Evolutionary conservation across 371 early-diverging fungal genomes (phyloP), one percentile per base, ranked within the genome.

Genomic region (Mortierella sp.): DNA sequence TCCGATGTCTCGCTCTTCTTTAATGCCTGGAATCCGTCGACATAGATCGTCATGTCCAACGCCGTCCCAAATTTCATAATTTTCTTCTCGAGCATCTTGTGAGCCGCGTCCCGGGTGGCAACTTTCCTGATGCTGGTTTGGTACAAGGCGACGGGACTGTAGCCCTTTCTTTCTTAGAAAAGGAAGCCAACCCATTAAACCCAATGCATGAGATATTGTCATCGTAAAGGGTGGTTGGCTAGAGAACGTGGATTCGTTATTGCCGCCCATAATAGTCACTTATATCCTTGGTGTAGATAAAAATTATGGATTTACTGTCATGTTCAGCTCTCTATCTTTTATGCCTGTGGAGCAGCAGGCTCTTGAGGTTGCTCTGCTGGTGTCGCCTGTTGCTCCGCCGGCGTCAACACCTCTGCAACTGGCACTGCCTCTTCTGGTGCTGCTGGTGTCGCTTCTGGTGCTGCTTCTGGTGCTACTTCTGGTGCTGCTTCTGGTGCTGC

Each of bases 251-350:
- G 42, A 38, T 38, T 38, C 42, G 42, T 38, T 38, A 38, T 38
- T 38, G 42, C 42, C 5, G 42, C 1, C 42, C 42, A 38, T 38
- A 38, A 38, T 38, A 38, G 5, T 38, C 3, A 38, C 42, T 38
- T 38, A 38, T 38, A 3, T 38, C 42, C 42, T 68, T 42, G 68
- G 38, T 68, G 42, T 38, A 38, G 42, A 38, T n/a, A 38, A 68
- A 68, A 68, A 68, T 68, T 68, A 68, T 68, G 38, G 68, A 16
- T 68, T 68, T 68, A 34, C 68, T 68, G 24, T 42, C 24, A 24
- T 24, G 10, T 42, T 42, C 19, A 24, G 6, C 21, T 38, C 21
- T 60, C 31, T 19, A 19, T 63, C 63, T 50, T 60, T 60, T 31
- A 7, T n/a, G 34, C 34, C 42, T 42, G 34, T 42, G 68, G 65